A percentile compares a stretch with the other conserved stretches of the same genome.
phyloP scores from a whole-genome alignment of 805 yeast species.

The Candida alai region DNA sequence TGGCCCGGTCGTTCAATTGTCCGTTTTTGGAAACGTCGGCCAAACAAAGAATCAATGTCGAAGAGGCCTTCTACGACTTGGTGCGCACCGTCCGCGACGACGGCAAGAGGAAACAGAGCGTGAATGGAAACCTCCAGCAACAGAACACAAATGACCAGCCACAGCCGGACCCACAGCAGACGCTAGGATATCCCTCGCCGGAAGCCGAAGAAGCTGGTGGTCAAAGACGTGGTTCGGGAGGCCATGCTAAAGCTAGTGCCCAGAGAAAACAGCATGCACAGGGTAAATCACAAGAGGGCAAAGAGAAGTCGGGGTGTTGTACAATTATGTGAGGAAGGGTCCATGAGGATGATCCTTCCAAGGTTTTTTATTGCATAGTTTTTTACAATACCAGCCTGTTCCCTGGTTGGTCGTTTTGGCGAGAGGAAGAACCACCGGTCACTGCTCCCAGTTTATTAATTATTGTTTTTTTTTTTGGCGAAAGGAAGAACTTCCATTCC shows the following conservation, averaged over 20 bases:
- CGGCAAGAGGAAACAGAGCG: slow-evolving; percentile 3
- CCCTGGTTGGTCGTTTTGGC: no score
- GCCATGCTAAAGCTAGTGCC: slow-evolving; percentile 8
- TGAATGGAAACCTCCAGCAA: slow-evolving; percentile 1
- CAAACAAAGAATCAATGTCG: slow-evolving; percentile 85
- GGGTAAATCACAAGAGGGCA: slow-evolving; percentile 13
- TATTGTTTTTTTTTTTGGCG: no score
- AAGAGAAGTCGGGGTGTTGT: slow-evolving; percentile 36
- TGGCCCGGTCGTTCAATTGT: slow-evolving; percentile 65
- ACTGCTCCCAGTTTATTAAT: no score
- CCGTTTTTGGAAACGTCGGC: slow-evolving; percentile 92
- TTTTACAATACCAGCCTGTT: no score
- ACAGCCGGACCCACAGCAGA: neutral
- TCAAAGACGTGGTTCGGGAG: slow-evolving; percentile 6
- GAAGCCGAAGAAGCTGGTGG: slow-evolving; percentile 7
- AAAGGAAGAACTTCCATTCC: no score
- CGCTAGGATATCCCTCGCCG: slow-evolving; percentile 3
- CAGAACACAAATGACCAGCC: neutral
- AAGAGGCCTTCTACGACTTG: slow-evolving; percentile 71
- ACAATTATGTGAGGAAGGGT: slow-evolving; percentile 27
- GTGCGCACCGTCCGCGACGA: slow-evolving; percentile 51
- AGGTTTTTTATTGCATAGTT: no score
- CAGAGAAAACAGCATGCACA: slow-evolving; percentile 7
- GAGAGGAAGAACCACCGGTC: no score
- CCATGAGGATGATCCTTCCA: no score